Evolutionary conservation across 2,329 filamentous ascomycete genomes (phyloP).

Genomic region (Coniochaeta sp.): DNA sequence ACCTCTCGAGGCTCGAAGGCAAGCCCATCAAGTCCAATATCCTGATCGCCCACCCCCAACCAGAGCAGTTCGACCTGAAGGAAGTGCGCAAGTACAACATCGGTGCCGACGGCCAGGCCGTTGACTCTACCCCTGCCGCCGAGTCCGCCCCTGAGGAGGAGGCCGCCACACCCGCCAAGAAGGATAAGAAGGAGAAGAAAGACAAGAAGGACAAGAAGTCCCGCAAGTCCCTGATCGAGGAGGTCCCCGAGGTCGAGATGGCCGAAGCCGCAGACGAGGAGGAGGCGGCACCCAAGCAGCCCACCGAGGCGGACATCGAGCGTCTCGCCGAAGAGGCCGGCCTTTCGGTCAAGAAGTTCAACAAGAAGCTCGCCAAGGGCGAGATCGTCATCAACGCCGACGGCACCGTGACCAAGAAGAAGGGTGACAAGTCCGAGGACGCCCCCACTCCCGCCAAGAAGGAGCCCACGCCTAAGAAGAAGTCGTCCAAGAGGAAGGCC

Average conservation of each 20-base stretch:
- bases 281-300: slow-evolving; percentile 15
- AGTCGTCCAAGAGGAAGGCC: slow-evolving; percentile 59
- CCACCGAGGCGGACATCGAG: slow-evolving; percentile 50
- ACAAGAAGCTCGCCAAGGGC: slow-evolving; percentile 69
- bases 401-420: slow-evolving; percentile 60
- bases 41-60: slow-evolving; percentile 49
- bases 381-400: slow-evolving; percentile 61
- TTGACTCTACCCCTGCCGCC: slow-evolving; percentile 19
- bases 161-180: background rate
- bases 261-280: slow-evolving; percentile 8
- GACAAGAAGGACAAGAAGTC: no score
- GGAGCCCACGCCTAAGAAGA: slow-evolving; percentile 41
- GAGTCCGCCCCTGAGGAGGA: slow-evolving; percentile 48
- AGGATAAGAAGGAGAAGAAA: slow-evolving; percentile 26
- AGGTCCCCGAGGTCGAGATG: slow-evolving; percentile 33
- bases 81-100: slow-evolving; percentile 91
- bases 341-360: slow-evolving; percentile 68
- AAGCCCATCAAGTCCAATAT: slow-evolving; percentile 77
- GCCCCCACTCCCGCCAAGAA: no score
- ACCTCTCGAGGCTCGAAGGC: slow-evolving; percentile 74
- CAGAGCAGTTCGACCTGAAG: slow-evolving; percentile 84
- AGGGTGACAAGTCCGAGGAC: slow-evolving; percentile 66
- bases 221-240: slow-evolving; percentile 41
- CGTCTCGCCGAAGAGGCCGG: slow-evolving; percentile 59
- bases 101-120: slow-evolving; percentile 79